Conservation (phyloP, 805 yeast genomes). For the Brettanomyces sp. region DNA sequence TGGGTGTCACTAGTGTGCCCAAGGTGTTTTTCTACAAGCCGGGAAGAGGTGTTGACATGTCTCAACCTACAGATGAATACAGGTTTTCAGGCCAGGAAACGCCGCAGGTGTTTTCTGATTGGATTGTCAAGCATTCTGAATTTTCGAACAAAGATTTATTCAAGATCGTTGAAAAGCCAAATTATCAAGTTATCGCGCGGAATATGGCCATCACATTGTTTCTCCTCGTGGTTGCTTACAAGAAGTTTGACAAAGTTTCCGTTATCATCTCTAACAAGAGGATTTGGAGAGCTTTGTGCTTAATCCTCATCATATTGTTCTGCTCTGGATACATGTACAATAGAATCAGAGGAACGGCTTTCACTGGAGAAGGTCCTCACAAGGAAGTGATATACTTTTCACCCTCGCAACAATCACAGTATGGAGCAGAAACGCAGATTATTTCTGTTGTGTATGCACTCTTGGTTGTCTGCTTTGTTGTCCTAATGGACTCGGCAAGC, state of each 20-base stretch:
- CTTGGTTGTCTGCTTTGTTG: slow-evolving; percentile 50
- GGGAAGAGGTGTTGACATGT: slow-evolving; percentile 16
- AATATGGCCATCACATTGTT: slow-evolving; percentile 25
- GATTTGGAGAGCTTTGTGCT: slow-evolving; percentile 64
- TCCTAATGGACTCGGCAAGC: slow-evolving; percentile 52
- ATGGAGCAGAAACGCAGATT: slow-evolving; percentile 84
- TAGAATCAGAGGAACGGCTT: slow-evolving; percentile 66
- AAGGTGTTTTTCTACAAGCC: slow-evolving; percentile 38
- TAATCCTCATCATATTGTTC: slow-evolving; percentile 61
- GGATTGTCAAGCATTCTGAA: slow-evolving; percentile 21
- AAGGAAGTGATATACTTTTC: slow-evolving; percentile 31
- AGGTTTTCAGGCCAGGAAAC: slow-evolving; percentile 38
- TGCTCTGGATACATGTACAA: slow-evolving; percentile 92
- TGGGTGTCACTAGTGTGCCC: slow-evolving; percentile 68
- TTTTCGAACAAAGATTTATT: slow-evolving; percentile 17
- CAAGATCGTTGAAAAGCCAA: slow-evolving; percentile 30
- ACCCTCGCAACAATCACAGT: slow-evolving; percentile 66
- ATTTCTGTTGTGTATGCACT: slow-evolving; percentile 65
- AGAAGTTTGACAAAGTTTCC: slow-evolving; percentile 26
- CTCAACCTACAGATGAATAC: slow-evolving; percentile 27
- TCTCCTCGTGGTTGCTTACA: slow-evolving; percentile 14
- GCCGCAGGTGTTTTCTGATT: slow-evolving; percentile 20
- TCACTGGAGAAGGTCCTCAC: slow-evolving; percentile 36
- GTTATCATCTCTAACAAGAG: slow-evolving; percentile 39
- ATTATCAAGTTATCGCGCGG: slow-evolving; percentile 22